Evolutionary conservation across 1,139 yeast genomes (phyloP), one percentile per base, ranked within the genome.

Genomic region (Sugiyamaella pinicola): DNA sequence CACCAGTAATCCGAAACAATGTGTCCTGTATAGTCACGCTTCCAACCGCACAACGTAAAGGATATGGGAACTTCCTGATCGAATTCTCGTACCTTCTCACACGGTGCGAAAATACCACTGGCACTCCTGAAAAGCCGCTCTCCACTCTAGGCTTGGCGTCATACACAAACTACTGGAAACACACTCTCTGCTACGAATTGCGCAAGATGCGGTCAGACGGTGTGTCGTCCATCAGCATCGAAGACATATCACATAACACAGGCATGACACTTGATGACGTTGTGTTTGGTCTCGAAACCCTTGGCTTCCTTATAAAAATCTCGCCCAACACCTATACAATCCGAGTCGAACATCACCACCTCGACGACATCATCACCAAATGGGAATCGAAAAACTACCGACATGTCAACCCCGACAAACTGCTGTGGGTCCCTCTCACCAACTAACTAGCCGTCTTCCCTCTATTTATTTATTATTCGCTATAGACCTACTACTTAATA

Each of bases 71-170:
- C 65, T 77, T 91, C 55, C 74, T 93, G 55, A 93, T 93, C 65
- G 96, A 89, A 59, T 90, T 93, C 68, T 88, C 96, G 51, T 93
- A 93, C 66, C 72, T 91, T 29, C 70, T 93, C 45, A 80, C 91
- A 1, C 74, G 87, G 52, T 76, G 81, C 54, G 97, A 93, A 66
- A 82, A 81, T 61, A 84, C 84, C 57, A 79, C 80, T 53, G 99
- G 99, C 0, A 87, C 97, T 0, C 99, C 99, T 0, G 99, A 93
- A 63, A 91, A 91, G 64, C 98, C 99, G 0, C 74, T 93, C 51
- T 85, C 95, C 62, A 95, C 87, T 61, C 73, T 91, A 52, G 99
- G 99, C 0, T 73, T 90, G 47, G 71, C 87, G 29, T 87, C 96
- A 59, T 93, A 93, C 69, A 75, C 95, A 59, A 87, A 84, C 62